Evolutionary conservation across 306 rosid genomes (phyloP).

Genomic region (Acmispon strigosus): DNA sequence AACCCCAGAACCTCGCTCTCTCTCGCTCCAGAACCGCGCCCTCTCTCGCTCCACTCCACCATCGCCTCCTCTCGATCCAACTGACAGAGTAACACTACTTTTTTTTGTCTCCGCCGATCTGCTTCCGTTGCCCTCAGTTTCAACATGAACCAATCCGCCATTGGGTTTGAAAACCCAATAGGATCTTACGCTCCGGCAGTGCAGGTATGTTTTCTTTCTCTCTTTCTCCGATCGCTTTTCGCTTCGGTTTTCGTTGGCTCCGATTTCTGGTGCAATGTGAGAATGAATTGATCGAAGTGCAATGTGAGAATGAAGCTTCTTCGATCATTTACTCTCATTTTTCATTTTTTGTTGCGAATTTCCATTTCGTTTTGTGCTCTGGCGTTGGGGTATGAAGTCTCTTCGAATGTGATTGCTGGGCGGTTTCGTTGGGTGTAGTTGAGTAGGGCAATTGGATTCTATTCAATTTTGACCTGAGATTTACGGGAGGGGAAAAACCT

Average conservation of each 20-base stretch:
- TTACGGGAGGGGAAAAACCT: not conserved
- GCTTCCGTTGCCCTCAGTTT: too few relatives aligned
- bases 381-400: not conserved
- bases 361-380: not conserved
- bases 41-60: too few relatives aligned
- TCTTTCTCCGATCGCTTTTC: not conserved
- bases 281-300: not conserved
- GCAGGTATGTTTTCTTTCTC: conserved; percentile 41
- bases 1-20: too few relatives aligned
- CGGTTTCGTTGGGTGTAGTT: too few relatives aligned
- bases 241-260: not conserved
- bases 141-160: conserved; percentile 27
- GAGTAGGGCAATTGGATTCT: not conserved
- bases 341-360: not conserved
- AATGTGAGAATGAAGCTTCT: not conserved
- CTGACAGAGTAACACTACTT: too few relatives aligned
- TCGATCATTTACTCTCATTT: too few relatives aligned
- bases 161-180: conserved; percentile 46
- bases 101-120: too few relatives aligned
- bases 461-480: not conserved
- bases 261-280: too few relatives aligned
- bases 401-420: not conserved
- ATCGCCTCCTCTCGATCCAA: too few relatives aligned
- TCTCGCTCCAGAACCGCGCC: too few relatives aligned
- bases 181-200: conserved; percentile 75